Base-by-base conservation (phyloP, 2,329 filamentous ascomycete genomes). In the Drechslerella stenobrocha region DNA sequence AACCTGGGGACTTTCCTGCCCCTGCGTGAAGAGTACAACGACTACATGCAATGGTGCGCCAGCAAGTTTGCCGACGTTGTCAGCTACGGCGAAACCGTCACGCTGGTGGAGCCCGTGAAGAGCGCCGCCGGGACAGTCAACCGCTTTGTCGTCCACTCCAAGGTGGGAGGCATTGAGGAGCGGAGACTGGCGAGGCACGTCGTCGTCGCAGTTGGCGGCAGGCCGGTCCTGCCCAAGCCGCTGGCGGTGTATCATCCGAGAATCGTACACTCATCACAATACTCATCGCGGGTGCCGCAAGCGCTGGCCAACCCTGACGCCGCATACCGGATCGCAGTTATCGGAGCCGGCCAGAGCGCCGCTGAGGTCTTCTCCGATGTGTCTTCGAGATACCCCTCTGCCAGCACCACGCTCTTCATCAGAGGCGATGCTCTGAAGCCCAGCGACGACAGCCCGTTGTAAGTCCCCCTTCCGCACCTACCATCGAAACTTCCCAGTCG, bases 361-460 rank as follows among this genome's bases (percentile, higher is more conserved):
- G 92, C 92, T 7, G 92, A 98, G 79, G 95, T 96, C 73, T 96
- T 95, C 79, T 87, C 89, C 78, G 91, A 95, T 76, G 79, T 97
- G 50, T 87, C 92, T 73, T 81, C 80, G 35, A 80, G 89, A 46
- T 96, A 95, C 75, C 90, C 90, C 35, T 90, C 92, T 75, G 85
- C 88, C 24, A 82, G 83, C 72, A 91, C 90, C 0, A 83, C 81
- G 32, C 78, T 98, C 60, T 79, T 96, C 65, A 92, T 96, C 80
- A 86, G 89, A 72, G 86, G 87, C 40, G 84, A 90, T 70, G 90
- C 92, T 59, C 78, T 98, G 66, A 85, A 88, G 72, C 92, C 92
- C 1, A 95, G 90, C 74, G 92, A 98, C 75, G 93, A 97, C 76
- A 96, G 90, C 55, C 93, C 92, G 15, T 97, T 97, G 88, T 91